Evolutionary conservation across 2,329 filamentous ascomycete genomes (phyloP), one percentile per base, ranked within the genome.

Genomic region (Blastomyces silverae): DNA sequence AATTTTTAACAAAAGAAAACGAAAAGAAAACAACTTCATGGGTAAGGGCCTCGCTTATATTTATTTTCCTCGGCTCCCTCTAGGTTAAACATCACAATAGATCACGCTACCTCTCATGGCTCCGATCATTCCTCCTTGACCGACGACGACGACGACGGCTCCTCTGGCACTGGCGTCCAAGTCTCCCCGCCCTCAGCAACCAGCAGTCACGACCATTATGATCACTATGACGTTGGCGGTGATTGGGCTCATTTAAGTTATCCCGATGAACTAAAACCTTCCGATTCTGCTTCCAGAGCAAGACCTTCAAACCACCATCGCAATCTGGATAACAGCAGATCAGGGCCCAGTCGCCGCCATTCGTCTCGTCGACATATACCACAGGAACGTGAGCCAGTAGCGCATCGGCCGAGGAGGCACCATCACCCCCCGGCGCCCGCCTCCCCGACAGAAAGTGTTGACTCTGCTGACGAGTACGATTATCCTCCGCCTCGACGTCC

Each of bases 241-340:
- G 74, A 75, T 64, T 79, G 77, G 77, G 73, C 72, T 46, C 72
- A 75, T 67, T 68, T 79, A 62, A 65, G 74, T 63, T 80, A 79
- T 66, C 78, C 78, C 20, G 75, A 78, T 70, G 80, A 81, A 71
- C 66, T 81, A 69, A 79, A 80, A 69, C 77, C 78, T 62, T 79
- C 78, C 65, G 79, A 81, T 73, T 80, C 79, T 60, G 77, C 78
- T 55, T 79, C 78, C 67, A 73, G 78, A 68, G 75, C 77, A 66
- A 75, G 77, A 66, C 74, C 75, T 75, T 75, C 67, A 74, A 75
- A 77, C 64, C 77, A 74, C 70, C 81, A 77, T 67, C 71, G 71
- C 62, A 68, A 74, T 64, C 70, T 73, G 67, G 74, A 77, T 69
- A 70, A 72, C 68, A 74, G 74, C 39, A 74, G 74, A 58, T 75